These are phyloP conservation scores for Debaryomyces sp. DNA, from an alignment of 1,139 yeast genomes.

Conservation along the genomic window DNA sequence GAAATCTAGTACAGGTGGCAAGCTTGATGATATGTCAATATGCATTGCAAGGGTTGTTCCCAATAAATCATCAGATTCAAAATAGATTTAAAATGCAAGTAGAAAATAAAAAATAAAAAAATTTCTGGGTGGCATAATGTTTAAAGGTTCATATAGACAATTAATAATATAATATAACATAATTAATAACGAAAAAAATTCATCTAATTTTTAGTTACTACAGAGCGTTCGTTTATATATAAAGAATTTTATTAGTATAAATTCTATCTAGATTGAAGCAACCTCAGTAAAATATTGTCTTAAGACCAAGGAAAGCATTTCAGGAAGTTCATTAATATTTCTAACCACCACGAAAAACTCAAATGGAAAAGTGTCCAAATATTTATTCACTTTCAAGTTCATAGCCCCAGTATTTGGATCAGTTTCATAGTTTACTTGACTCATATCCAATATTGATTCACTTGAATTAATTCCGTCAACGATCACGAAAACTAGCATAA, in stretches of 20 bases:
- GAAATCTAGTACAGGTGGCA: constrained; percentile 52
- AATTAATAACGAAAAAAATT: background rate
- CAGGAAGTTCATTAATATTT: constrained; percentile 86
- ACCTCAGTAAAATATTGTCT: constrained; percentile 88
- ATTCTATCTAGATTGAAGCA: constrained; percentile 26
- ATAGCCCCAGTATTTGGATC: constrained; percentile 71
- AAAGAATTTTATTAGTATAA: background rate
- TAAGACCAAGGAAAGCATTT: constrained; percentile 83
- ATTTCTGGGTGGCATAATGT: background rate
- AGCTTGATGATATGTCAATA: constrained; percentile 57
- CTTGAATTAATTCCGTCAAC: constrained; percentile 85
- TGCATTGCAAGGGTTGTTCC: constrained; percentile 49
- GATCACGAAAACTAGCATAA: constrained; percentile 94
- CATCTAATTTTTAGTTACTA: background rate
- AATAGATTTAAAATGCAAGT: background rate
- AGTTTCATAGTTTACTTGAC: constrained; percentile 76
- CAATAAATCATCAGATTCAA: constrained; percentile 14
- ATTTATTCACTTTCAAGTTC: constrained; percentile 77
- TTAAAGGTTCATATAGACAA: constrained; percentile 1
- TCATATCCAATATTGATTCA: constrained; percentile 93
- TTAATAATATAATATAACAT: background rate
- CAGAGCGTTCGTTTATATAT: background rate
- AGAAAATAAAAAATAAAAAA: background rate
- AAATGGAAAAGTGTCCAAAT: constrained; percentile 93
- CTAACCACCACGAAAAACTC: constrained; percentile 95